Evolutionary conservation across 805 yeast species (phyloP).

Genomic region (Candida odintsovae): DNA sequence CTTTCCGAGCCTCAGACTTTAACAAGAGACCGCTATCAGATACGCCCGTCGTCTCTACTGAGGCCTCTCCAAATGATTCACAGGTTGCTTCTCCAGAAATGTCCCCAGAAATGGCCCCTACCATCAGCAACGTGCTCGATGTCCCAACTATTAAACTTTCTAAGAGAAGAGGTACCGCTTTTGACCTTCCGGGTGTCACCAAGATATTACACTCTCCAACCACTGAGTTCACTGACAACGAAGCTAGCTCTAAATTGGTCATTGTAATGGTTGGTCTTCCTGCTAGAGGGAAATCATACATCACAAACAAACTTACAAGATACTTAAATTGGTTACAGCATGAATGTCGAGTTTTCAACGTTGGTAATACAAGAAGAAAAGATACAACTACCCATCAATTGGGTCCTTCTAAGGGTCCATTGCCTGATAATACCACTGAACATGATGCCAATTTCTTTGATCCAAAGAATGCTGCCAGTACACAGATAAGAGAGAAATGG

Average conservation of each 20-base stretch:
- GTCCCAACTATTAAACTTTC: slow-evolving; percentile 25
- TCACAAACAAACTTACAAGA: slow-evolving; percentile 85
- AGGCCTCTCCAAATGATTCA: slow-evolving; percentile 43
- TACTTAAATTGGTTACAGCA: slow-evolving; percentile 94
- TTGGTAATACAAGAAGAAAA: slow-evolving; percentile 87
- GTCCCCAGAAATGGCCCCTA: slow-evolving; percentile 22
- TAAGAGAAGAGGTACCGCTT: slow-evolving; percentile 66
- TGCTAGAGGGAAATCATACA: slow-evolving; percentile 91
- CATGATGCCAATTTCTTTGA: slow-evolving; percentile 85
- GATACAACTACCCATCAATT: slow-evolving; percentile 49
- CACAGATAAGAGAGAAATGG: slow-evolving; percentile 81
- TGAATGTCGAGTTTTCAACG: slow-evolving; percentile 85
- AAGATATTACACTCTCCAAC: slow-evolving; percentile 67
- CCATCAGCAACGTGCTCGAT: background rate
- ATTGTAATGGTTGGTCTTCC: slow-evolving; percentile 97
- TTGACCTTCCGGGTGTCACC: slow-evolving; percentile 91
- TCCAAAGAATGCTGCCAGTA: slow-evolving; percentile 66
- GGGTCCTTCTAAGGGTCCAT: slow-evolving; percentile 68
- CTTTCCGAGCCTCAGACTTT: slow-evolving; percentile 32
- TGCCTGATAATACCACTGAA: slow-evolving; percentile 37
- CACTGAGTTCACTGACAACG: slow-evolving; percentile 33
- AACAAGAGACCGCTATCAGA: slow-evolving; percentile 70
- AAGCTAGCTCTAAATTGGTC: slow-evolving; percentile 77
- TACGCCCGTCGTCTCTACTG: slow-evolving; percentile 59
- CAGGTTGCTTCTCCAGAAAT: slow-evolving; percentile 25